Conservation (phyloP, 106 monocot genomes). For the Dioscorea dumetorum region DNA sequence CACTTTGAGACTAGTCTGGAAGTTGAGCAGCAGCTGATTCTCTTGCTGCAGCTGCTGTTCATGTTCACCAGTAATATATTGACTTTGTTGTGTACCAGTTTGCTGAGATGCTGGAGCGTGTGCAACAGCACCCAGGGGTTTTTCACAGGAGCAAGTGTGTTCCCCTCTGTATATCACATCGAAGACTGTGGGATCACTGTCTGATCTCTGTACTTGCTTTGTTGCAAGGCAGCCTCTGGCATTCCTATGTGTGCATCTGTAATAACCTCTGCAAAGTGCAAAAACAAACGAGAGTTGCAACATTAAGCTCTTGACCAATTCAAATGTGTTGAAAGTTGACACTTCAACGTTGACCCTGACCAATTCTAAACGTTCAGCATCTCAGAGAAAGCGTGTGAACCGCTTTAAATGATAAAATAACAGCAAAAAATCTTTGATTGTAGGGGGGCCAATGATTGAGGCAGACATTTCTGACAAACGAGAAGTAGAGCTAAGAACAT, state of each 20-base stretch:
- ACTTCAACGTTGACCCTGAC: too few relatives aligned
- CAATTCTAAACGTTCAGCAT: too few relatives aligned
- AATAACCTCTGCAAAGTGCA: slow-evolving; percentile 55
- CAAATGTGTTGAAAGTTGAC: too few relatives aligned
- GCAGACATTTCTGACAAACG: too few relatives aligned
- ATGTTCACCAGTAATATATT: neutral
- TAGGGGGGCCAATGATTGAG: too few relatives aligned
- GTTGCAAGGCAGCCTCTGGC: slow-evolving; percentile 33
- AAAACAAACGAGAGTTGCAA: neutral
- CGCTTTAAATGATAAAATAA: too few relatives aligned
- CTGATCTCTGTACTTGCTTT: slow-evolving; percentile 49
- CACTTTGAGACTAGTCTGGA: slow-evolving; percentile 15
- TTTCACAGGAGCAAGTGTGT: slow-evolving; percentile 24
- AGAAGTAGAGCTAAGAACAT: too few relatives aligned
- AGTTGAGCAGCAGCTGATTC: slow-evolving; percentile 14
- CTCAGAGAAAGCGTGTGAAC: too few relatives aligned
- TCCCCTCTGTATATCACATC: slow-evolving; percentile 31
- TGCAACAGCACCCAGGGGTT: neutral
- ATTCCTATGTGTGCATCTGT: slow-evolving; percentile 32
- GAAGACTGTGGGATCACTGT: slow-evolving; percentile 27
- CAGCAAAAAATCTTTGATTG: too few relatives aligned
- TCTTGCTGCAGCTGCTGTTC: neutral
- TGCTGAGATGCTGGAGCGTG: neutral
- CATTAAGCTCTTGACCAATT: too few relatives aligned
- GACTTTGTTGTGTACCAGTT: neutral